Percentiles rank a stretch among this genome's conserved stretches.
phyloP scores from a whole-genome alignment of 192 early-diverging fungal genomes.

The Gonapodya prolifera region DNA sequence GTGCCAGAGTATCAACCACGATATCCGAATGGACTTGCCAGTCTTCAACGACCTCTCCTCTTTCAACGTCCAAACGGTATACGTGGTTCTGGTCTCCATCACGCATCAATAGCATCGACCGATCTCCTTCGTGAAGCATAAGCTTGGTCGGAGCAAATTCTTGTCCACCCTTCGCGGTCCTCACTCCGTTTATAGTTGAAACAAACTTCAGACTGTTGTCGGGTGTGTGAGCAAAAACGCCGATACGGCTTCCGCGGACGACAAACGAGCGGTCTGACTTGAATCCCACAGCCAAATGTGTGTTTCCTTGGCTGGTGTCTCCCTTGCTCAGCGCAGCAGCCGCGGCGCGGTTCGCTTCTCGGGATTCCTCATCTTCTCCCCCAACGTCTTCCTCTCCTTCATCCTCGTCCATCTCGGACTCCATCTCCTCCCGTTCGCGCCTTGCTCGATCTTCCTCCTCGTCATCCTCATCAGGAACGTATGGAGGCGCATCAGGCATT shows the following conservation, averaged over 20 bases:
- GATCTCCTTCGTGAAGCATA: conserved; percentile 81
- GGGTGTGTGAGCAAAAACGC: conserved; percentile 66
- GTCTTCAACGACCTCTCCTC: conserved; percentile 86
- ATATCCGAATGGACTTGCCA: conserved; percentile 73
- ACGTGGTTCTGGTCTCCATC: conserved; percentile 53
- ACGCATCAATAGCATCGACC: conserved; percentile 63
- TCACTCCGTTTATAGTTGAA: conserved; percentile 68
- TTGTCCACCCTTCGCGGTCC: conserved; percentile 31
- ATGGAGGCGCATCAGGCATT: conserved; percentile 31
- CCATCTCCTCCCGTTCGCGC: conserved; percentile 11
- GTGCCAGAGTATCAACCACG: conserved; percentile 53
- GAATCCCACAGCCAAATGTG: conserved; percentile 68
- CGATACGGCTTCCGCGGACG: conserved; percentile 76
- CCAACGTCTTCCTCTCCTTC: conserved; percentile 7
- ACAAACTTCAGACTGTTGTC: conserved; percentile 61
- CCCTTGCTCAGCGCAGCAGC: conserved; percentile 9
- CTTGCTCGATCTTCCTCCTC: conserved; percentile 9
- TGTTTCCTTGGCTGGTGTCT: conserved; percentile 32
- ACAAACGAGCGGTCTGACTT: conserved; percentile 82
- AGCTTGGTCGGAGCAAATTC: conserved; percentile 59
- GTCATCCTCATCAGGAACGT: conserved; percentile 4
- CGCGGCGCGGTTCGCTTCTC: conserved; percentile 11
- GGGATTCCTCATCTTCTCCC: conserved; percentile 11
- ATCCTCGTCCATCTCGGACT: conserved; percentile 17
- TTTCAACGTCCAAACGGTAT: conserved; percentile 83